Evolutionary conservation across 140 eudicot species (phyloP).

Genomic region (Senecio squalidus): DNA sequence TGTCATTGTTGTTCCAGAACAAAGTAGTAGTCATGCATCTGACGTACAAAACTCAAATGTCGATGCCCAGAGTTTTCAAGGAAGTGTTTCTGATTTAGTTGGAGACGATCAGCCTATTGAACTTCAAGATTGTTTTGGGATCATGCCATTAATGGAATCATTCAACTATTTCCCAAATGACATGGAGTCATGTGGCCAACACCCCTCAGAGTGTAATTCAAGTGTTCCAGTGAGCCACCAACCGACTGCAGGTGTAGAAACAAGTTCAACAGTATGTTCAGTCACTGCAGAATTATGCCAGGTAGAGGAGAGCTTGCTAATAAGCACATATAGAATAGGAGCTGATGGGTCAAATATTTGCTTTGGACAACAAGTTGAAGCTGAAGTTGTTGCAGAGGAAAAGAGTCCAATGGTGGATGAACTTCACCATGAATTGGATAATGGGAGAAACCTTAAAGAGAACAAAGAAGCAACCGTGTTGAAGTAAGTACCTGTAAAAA

Average conservation of each 20-base stretch:
- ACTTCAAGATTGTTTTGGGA: constrained; percentile 17
- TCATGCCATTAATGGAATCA: constrained; percentile 11
- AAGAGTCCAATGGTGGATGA: constrained; percentile 18
- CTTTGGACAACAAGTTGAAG: constrained; percentile 12
- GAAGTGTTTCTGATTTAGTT: constrained; percentile 5
- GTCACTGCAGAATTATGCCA: constrained; percentile 16
- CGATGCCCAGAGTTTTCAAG: constrained; percentile 11
- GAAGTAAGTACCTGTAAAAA: constrained; percentile 34
- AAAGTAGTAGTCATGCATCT: constrained; percentile 2
- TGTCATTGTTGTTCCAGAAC: constrained; percentile 19
- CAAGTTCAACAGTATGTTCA: constrained; percentile 13
- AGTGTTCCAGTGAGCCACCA: constrained; percentile 17
- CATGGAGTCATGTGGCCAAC: constrained; percentile 11
- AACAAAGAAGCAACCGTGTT: constrained; percentile 24
- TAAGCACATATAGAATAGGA: constrained; percentile 14
- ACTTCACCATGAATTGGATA: constrained; percentile 12
- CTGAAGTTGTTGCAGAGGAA: constrained; percentile 21
- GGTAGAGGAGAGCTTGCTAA: constrained; percentile 20
- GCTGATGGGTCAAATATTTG: constrained; percentile 12
- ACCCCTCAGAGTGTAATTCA: constrained; percentile 9
- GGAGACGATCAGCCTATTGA: constrained; percentile 6
- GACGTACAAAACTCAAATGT: constrained; percentile 2
- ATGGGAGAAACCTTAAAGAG: not conserved
- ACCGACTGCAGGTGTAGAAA: constrained; percentile 10
- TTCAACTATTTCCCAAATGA: not conserved